Evolutionary conservation across 495 filamentous ascomycete genomes (phyloP), one percentile per base, ranked within the genome.

Genomic region (Platismatia glauca): DNA sequence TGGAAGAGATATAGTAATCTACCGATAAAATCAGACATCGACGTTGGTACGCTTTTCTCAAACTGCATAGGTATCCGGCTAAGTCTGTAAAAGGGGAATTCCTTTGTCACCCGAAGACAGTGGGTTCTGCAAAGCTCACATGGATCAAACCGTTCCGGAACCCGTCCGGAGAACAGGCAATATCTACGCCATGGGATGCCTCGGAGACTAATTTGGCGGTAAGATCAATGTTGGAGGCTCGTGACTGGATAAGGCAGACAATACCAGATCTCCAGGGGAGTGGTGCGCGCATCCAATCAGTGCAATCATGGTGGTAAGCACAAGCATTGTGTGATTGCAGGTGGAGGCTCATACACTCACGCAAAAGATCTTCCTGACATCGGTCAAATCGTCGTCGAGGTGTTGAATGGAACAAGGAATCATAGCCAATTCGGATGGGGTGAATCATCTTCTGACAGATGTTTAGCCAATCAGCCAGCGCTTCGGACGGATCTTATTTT

Each of bases 291-390:
- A 41, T 58, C 3, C 4, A 33, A 24, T 43, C 37, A 9, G 11
- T 44, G 6, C 24, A 24, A 4, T 58, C 37, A 20, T 58, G 1
- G 1, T 58, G 37, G 57, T 58, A n/a, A 33, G 34, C 7, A 43
- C 13, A 41, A 41, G 4, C 22, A 1, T 43, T 31, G 3, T 31
- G 4, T 44, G 3, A 27, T 58, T 9, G 37, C 37, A 44, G 34
- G 37, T 33, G 37, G 34, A 39, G 24, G 20, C 1, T 58, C 37
- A 29, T 58, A 58, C 16, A 58, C 27, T 18, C 24, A 58, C 16
- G 37, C 37, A 3, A 44, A 58, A 44, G 57, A 58, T 58, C 57
- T 58, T 9, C n/a, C 38, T 2, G 2, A 43, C 24, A 58, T 58
- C 7, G 37, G 34, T 44, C 13, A 9, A 58, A 15, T 33, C 16